Evolutionary conservation across 345 rosid species (phyloP).

Genomic region (Murraya paniculata): DNA sequence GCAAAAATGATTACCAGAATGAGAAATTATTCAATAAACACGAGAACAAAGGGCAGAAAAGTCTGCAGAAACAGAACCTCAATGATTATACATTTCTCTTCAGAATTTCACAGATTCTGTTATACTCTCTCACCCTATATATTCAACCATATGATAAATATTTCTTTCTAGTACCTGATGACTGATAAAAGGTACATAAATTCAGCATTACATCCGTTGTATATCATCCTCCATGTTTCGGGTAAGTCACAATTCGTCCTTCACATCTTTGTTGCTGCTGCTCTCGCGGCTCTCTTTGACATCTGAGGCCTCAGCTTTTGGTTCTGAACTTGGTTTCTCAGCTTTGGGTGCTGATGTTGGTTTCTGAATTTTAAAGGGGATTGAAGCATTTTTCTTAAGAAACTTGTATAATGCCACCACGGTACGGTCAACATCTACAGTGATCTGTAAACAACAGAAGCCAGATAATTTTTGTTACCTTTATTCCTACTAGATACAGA

Average conservation of each 20-base stretch:
- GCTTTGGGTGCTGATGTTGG: slow-evolving; percentile 53
- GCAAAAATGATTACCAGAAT: background rate
- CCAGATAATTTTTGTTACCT: background rate
- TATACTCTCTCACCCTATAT: slow-evolving; percentile 2
- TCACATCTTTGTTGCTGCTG: slow-evolving; percentile 31
- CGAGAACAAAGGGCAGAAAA: background rate
- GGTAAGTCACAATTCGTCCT: slow-evolving; percentile 80
- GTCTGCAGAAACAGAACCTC: background rate
- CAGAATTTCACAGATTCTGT: background rate
- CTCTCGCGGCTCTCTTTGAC: slow-evolving; percentile 30
- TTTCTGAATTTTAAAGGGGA: slow-evolving; percentile 92
- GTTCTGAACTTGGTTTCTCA: slow-evolving; percentile 24
- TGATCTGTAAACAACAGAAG: slow-evolving; percentile 44
- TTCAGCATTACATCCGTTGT: slow-evolving; percentile 1
- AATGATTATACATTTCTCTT: background rate
- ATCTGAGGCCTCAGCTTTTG: slow-evolving; percentile 32
- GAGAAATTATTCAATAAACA: background rate
- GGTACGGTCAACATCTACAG: slow-evolving; percentile 86
- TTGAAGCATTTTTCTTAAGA: slow-evolving; percentile 79
- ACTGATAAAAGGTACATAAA: slow-evolving; percentile 10
- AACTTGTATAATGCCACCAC: slow-evolving; percentile 95
- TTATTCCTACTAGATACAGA: background rate
- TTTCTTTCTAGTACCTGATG: slow-evolving; percentile 10
- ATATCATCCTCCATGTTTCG: background rate
- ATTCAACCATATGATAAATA: slow-evolving; percentile 1